Evolutionary conservation across 495 filamentous ascomycete species (phyloP).

Genomic region (Tuber brumale): DNA sequence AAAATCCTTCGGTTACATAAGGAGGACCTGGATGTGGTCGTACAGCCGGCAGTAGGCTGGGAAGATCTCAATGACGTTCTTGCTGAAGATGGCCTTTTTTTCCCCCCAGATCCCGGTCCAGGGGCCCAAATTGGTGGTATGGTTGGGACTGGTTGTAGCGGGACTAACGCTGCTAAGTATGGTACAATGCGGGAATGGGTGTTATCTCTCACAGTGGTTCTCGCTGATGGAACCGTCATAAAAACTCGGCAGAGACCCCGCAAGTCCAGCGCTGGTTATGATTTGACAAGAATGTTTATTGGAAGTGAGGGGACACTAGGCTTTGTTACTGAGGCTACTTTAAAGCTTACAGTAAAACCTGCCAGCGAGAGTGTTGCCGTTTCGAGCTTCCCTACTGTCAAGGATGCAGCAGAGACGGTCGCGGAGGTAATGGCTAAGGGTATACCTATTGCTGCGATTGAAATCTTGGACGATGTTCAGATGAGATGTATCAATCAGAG

Average conservation of each 20-base stretch:
- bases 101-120: constrained; percentile 75
- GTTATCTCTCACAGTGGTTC: constrained; percentile 77
- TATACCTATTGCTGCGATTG: constrained; percentile 78
- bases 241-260: constrained; percentile 72
- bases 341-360: constrained; percentile 77
- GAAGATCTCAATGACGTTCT: constrained; percentile 69
- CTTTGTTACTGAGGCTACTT: constrained; percentile 75
- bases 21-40: constrained; percentile 72
- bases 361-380: constrained; percentile 75
- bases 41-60: constrained; percentile 77
- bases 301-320: constrained; percentile 91
- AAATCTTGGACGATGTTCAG: constrained; percentile 88
- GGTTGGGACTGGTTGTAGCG: constrained; percentile 88
- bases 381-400: constrained; percentile 68
- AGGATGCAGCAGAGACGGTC: constrained; percentile 73
- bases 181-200: constrained; percentile 98
- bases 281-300: constrained; percentile 76
- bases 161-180: constrained; percentile 89
- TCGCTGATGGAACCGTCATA: constrained; percentile 86
- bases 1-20: constrained; percentile 63
- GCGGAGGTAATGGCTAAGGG: constrained; percentile 71
- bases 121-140: constrained; percentile 90
- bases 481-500: constrained; percentile 86
- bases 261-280: constrained; percentile 83
- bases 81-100: constrained; percentile 62